A percentile compares a stretch with the other conserved stretches of the same genome.
Conservation (phyloP, 805 yeast genomes). For the Candida verbasci region DNA sequence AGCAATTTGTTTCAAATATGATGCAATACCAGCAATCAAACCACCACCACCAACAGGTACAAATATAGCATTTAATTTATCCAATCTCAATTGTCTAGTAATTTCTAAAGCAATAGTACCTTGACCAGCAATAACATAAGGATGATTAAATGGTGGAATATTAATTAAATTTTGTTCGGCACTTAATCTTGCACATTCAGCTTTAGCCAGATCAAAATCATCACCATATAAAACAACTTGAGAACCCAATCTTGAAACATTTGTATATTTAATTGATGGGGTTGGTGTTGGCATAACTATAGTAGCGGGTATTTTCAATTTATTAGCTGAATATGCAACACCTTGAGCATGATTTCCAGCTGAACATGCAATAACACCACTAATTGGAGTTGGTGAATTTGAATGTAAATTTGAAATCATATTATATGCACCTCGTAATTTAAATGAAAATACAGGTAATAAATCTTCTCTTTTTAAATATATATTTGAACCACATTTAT, state of each 20-base stretch:
- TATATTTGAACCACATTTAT: constrained; percentile 70
- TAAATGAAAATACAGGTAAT: constrained; percentile 92
- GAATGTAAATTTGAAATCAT: constrained; percentile 85
- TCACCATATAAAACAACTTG: constrained; percentile 91
- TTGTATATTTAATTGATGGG: constrained; percentile 89
- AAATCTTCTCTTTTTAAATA: constrained; percentile 87
- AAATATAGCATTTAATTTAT: constrained; percentile 79
- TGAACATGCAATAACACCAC: constrained; percentile 95
- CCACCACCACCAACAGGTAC: constrained; percentile 98
- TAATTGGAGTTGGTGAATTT: constrained; percentile 45
- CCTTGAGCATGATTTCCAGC: constrained; percentile 99
- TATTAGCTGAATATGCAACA: constrained; percentile 87
- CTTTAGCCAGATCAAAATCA: constrained; percentile 93
- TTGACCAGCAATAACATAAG: constrained; percentile 97
- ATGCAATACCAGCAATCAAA: constrained; percentile 81
- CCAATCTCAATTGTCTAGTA: constrained; percentile 76
- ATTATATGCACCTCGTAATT: constrained; percentile 95
- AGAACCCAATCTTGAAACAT: constrained; percentile 89
- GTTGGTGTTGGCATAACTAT: constrained; percentile 98
- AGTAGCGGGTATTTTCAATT: constrained; percentile 85
- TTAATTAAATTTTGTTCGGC: constrained; percentile 71
- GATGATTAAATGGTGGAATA: constrained; percentile 98
- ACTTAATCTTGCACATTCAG: constrained; percentile 74
- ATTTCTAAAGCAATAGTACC: constrained; percentile 96
- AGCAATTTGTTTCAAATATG: constrained; percentile 89